These are phyloP conservation scores for Zopfochytrium polystomum DNA, from an alignment of 371 early-diverging fungal species.

Conservation along the genomic window DNA sequence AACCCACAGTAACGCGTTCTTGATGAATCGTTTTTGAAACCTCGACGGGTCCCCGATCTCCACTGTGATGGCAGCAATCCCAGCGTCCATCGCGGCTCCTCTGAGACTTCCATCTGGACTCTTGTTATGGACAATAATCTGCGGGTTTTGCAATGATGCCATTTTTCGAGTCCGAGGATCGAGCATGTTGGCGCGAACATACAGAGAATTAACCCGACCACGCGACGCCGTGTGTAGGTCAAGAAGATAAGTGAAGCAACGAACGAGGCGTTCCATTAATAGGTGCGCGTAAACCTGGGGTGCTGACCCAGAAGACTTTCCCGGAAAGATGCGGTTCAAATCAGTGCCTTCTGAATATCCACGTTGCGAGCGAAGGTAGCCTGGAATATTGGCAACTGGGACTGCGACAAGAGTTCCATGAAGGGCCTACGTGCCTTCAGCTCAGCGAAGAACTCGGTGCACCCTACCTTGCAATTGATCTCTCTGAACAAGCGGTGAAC, in stretches of 20 bases:
- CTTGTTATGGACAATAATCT: conserved; percentile 51
- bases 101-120: conserved; percentile 50
- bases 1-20: conserved; percentile 56
- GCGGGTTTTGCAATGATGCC: conserved; percentile 76
- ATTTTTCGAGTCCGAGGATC: conserved; percentile 61
- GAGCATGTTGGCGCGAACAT: conserved; percentile 76
- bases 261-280: conserved; percentile 67
- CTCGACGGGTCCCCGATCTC: conserved; percentile 77
- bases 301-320: conserved; percentile 36
- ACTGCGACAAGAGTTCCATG: conserved; percentile 74
- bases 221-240: conserved; percentile 76
- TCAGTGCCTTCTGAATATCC: conserved; percentile 54
- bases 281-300: conserved; percentile 75
- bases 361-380: conserved; percentile 66
- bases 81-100: conserved; percentile 62
- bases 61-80: conserved; percentile 28
- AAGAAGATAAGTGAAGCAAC: conserved; percentile 68
- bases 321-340: conserved; percentile 25
- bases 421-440: conserved; percentile 36
- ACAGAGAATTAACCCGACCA: conserved; percentile 72
- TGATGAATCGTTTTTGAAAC: conserved; percentile 71
- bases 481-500: conserved; percentile 68
- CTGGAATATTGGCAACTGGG: conserved; percentile 70
- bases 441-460: neutral
- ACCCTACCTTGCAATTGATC: conserved; percentile 41